A percentile compares a stretch with the other conserved stretches of the same genome.
These are phyloP conservation scores for Colletotrichum cordylinicola DNA, from an alignment of 2,329 filamentous ascomycete genomes.

Conservation along the genomic window DNA sequence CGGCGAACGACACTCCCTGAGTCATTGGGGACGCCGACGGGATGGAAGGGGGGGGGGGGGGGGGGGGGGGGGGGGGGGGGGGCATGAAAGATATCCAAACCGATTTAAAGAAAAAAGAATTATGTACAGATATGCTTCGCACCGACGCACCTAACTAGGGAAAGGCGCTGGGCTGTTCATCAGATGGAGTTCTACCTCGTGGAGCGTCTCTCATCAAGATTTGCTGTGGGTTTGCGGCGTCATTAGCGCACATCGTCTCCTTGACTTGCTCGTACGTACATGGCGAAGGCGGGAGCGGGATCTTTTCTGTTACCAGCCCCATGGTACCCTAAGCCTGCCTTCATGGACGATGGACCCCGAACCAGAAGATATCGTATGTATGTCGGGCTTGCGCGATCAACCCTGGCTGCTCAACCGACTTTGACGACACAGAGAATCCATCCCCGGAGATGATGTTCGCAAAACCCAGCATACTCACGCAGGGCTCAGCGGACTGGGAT, in stretches of 20 bases:
- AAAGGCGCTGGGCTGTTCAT: neutral
- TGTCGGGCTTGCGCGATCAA: neutral
- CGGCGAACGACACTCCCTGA: neutral
- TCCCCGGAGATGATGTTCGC: conserved; percentile 14
- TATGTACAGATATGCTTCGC: neutral
- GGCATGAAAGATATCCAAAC: neutral
- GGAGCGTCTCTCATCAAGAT: neutral
- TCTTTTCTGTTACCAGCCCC: neutral
- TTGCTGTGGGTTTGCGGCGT: neutral
- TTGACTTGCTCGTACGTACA: neutral
- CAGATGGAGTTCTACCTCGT: neutral
- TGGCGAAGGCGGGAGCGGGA: neutral
- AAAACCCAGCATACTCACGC: neutral
- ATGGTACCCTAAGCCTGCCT: neutral
- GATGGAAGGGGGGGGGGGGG: neutral
- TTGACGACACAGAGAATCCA: neutral
- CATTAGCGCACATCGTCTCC: neutral
- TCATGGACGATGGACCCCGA: neutral
- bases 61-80: neutral
- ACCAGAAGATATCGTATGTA: neutral
- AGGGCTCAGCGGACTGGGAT: neutral
- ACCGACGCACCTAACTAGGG: neutral
- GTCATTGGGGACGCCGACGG: neutral
- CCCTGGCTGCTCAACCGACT: neutral
- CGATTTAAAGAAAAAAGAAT: neutral